phyloP scores from a whole-genome alignment of 2,329 filamentous ascomycete species.

The Arthrinium phaeospermum region DNA sequence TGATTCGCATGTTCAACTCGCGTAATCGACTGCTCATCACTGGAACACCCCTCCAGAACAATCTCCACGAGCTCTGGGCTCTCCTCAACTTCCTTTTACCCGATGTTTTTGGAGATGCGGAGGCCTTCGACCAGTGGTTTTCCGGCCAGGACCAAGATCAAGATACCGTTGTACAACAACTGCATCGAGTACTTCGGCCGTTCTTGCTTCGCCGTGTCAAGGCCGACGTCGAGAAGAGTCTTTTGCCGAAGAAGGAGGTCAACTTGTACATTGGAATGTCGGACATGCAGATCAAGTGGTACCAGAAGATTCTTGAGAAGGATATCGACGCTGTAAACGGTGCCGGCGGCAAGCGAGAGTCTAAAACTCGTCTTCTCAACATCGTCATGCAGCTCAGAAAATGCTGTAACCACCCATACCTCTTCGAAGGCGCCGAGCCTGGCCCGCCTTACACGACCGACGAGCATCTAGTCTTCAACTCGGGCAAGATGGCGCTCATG shows the following conservation, averaged over 20 bases:
- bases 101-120: slow-evolving; percentile 95
- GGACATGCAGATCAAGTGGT: slow-evolving; percentile 99
- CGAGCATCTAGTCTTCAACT: slow-evolving; percentile 90
- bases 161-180: slow-evolving; percentile 92
- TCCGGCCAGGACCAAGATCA: slow-evolving; percentile 88
- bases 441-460: slow-evolving; percentile 98
- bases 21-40: slow-evolving; percentile 95
- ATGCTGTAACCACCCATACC: slow-evolving; percentile 97
- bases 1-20: slow-evolving; percentile 95
- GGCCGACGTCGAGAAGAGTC: slow-evolving; percentile 95
- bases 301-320: slow-evolving; percentile 98
- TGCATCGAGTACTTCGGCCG: slow-evolving; percentile 89
- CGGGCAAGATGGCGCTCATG: slow-evolving; percentile 96
- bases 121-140: slow-evolving; percentile 98
- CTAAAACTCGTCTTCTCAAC: slow-evolving; percentile 94
- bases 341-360: slow-evolving; percentile 93
- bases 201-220: slow-evolving; percentile 97
- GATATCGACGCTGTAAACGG: slow-evolving; percentile 99
- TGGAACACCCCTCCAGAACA: slow-evolving; percentile 96
- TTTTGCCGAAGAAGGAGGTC: slow-evolving; percentile 95
- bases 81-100: slow-evolving; percentile 97
- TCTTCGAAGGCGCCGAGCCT: slow-evolving; percentile 96
- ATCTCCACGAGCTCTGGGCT: slow-evolving; percentile 96
- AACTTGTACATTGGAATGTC: slow-evolving; percentile 99
- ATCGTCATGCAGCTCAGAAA: slow-evolving; percentile 99